These are phyloP conservation scores for Leccinellum rugosiceps DNA, from an alignment of 768 basidiomycete species.

Conservation along the genomic window DNA sequence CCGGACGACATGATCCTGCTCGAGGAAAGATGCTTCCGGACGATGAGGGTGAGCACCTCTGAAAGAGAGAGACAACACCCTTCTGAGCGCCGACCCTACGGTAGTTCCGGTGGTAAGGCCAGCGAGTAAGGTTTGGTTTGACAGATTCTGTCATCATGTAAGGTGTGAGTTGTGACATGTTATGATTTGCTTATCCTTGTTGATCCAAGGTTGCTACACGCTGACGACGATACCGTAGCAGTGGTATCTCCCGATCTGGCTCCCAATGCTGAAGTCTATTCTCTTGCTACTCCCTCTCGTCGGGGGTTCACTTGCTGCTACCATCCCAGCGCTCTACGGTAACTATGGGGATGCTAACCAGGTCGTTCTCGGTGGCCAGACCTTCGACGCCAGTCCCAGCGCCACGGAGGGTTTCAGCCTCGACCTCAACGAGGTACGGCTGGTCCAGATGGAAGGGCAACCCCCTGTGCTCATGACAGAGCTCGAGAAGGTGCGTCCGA, in stretches of 20 bases:
- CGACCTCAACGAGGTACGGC: slow-evolving; percentile 67
- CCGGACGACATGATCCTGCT: too few species aligned
- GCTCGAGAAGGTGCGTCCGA: slow-evolving; percentile 67
- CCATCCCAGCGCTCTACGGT: slow-evolving; percentile 7
- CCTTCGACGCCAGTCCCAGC: slow-evolving; percentile 20
- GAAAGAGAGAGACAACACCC: too few species aligned
- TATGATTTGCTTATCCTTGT: not conserved
- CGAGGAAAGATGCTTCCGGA: too few species aligned
- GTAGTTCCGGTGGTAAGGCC: too few species aligned
- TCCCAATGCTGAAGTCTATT: not conserved
- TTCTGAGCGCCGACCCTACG: too few species aligned
- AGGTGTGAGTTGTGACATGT: too few species aligned
- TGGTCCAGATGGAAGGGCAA: slow-evolving; percentile 72
- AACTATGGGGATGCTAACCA: slow-evolving; percentile 11
- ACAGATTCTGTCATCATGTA: too few species aligned
- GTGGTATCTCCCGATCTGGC: too few species aligned
- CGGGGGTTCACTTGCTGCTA: slow-evolving; percentile 21
- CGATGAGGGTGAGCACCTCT: too few species aligned
- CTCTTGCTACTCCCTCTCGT: slow-evolving; percentile 18
- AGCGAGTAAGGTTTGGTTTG: too few species aligned
- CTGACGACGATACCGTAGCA: too few species aligned
- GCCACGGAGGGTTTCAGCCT: slow-evolving; percentile 53
- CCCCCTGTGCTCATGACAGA: slow-evolving; percentile 81
- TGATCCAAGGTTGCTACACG: not conserved
- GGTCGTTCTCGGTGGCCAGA: slow-evolving; percentile 27